phyloP scores from a whole-genome alignment of 495 filamentous ascomycete genomes.

The Penicillium parvum region DNA sequence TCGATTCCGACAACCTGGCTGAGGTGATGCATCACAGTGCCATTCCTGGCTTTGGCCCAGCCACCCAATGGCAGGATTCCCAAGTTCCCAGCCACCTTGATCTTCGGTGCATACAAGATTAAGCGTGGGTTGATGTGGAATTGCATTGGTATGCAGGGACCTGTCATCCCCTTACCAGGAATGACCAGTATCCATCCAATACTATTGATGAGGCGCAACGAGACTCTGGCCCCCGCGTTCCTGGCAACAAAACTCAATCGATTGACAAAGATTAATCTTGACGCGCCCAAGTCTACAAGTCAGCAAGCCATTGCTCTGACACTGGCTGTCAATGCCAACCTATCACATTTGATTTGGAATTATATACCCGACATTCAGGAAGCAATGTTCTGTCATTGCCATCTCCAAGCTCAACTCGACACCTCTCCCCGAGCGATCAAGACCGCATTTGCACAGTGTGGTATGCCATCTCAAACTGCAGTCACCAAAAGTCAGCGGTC shows the following conservation, averaged over 20 bases:
- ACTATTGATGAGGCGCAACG: not conserved
- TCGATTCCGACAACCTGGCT: slow-evolving; percentile 13
- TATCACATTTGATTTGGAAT: slow-evolving; percentile 16
- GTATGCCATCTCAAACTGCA: slow-evolving; percentile 46
- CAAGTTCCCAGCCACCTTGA: slow-evolving; percentile 2
- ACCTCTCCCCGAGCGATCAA: slow-evolving; percentile 1
- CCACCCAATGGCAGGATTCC: slow-evolving; percentile 2
- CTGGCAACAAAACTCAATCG: not conserved
- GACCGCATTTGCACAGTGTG: slow-evolving; percentile 20
- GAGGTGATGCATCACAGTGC: slow-evolving; percentile 20
- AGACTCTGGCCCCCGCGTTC: not conserved
- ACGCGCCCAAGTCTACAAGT: not conserved
- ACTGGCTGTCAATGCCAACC: not conserved
- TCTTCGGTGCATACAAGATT: not conserved
- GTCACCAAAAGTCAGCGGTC: too few relatives aligned
- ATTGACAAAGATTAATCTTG: not conserved
- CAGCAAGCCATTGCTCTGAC: not conserved
- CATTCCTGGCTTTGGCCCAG: slow-evolving; percentile 3
- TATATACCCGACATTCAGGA: not conserved
- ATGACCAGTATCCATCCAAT: slow-evolving; percentile 8
- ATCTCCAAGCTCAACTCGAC: not conserved
- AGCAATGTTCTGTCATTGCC: not conserved
- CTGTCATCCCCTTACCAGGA: slow-evolving; percentile 8
- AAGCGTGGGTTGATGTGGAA: not conserved
- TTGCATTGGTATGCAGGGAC: slow-evolving; percentile 24